These are phyloP conservation scores for Lachnellula cervina DNA, from an alignment of 2,329 filamentous ascomycete genomes.

Conservation along the genomic window DNA sequence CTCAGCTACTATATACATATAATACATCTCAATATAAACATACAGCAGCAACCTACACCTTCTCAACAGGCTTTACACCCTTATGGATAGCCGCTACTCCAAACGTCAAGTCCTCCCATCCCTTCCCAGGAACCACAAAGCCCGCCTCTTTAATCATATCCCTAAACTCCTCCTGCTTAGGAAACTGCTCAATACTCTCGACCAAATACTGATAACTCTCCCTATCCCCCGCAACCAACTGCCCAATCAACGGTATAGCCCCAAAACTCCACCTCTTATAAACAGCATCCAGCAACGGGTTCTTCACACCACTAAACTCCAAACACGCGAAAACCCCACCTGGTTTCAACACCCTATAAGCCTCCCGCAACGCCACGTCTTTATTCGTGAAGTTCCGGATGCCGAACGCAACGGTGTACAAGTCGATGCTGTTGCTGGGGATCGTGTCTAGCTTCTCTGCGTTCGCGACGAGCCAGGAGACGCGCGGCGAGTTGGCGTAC, in stretches of 20 bases:
- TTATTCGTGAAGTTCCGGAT: constrained; percentile 98
- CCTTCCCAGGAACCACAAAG: constrained; percentile 75
- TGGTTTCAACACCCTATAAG: constrained; percentile 83
- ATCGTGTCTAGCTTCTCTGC: constrained; percentile 71
- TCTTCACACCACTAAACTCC: constrained; percentile 80
- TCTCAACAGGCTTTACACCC: constrained; percentile 70
- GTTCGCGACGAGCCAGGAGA: constrained; percentile 82
- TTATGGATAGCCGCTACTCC: constrained; percentile 96
- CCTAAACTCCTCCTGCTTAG: constrained; percentile 77
- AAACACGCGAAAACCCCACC: constrained; percentile 95
- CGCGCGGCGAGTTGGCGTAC: constrained; percentile 49
- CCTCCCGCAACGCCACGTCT: constrained; percentile 73
- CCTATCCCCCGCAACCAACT: constrained; percentile 87
- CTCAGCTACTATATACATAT: constrained; percentile 6
- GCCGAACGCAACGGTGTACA: constrained; percentile 97
- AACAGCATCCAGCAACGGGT: constrained; percentile 71
- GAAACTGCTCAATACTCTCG: constrained; percentile 94
- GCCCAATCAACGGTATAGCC: constrained; percentile 91
- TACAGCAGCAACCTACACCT: constrained; percentile 6
- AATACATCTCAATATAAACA: constrained; percentile 1
- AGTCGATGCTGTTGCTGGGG: constrained; percentile 68
- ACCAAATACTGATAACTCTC: constrained; percentile 98
- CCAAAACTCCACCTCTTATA: constrained; percentile 97
- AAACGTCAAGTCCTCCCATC: constrained; percentile 85
- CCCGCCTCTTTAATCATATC: constrained; percentile 80